Percentiles rank a stretch among this genome's conserved stretches.
Evolutionary conservation across 78 protist genomes (phyloP).

Genomic region (Isochrysis galbana): DNA sequence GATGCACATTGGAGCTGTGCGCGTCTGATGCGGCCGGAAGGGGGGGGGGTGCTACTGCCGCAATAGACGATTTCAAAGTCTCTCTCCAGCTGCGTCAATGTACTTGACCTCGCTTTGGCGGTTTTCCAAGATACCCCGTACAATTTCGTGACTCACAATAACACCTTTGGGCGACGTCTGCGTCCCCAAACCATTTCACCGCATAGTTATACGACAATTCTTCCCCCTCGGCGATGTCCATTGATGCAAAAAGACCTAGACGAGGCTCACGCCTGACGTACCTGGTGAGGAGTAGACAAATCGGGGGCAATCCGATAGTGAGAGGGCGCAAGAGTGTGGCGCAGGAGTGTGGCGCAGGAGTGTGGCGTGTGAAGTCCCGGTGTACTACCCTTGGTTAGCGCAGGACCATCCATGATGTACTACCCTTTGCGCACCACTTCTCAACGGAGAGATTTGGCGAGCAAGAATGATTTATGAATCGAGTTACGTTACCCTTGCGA

Average conservation of each 20-base stretch:
- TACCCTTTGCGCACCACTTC: too few relatives aligned
- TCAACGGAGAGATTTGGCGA: background rate
- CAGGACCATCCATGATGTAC: background rate
- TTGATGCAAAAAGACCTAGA: background rate
- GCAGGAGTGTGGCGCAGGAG: too few relatives aligned
- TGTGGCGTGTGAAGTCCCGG: background rate
- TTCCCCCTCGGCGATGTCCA: background rate
- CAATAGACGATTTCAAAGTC: too few relatives aligned
- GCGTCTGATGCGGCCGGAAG: too few relatives aligned
- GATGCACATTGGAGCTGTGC: too few relatives aligned
- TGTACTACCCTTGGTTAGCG: background rate
- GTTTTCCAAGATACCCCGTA: background rate
- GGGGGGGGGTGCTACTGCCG: too few relatives aligned
- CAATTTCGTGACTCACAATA: background rate
- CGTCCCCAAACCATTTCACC: background rate
- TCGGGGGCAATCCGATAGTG: too few relatives aligned
- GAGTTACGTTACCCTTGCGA: background rate
- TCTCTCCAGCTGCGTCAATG: too few relatives aligned
- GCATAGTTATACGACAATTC: background rate
- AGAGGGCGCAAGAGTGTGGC: too few relatives aligned
- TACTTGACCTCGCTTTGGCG: too few relatives aligned
- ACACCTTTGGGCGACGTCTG: background rate
- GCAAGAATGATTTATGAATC: slow-evolving; percentile 20
- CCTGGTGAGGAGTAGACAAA: background rate
- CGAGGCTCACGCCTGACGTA: background rate